Conservation (phyloP, 352 stramenopile species). For the Plasmopara muralis region DNA sequence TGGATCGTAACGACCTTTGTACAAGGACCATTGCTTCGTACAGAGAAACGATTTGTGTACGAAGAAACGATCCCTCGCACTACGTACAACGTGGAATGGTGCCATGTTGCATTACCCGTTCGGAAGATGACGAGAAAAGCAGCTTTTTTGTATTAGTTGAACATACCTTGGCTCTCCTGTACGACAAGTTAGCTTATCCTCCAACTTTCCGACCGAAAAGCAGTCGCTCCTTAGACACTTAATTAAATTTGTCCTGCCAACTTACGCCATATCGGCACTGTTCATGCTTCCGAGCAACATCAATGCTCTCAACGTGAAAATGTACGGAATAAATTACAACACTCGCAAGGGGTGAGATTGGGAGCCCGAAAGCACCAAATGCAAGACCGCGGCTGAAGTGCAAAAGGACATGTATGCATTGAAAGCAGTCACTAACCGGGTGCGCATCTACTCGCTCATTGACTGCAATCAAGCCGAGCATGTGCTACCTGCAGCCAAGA, state of each 20-base stretch:
- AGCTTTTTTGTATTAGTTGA: not conserved
- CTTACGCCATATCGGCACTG: constrained; percentile 11
- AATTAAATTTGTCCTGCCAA: constrained; percentile 32
- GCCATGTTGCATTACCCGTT: not conserved
- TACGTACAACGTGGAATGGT: not conserved
- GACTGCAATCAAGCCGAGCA: constrained; percentile 44
- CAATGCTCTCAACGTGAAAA: constrained; percentile 45
- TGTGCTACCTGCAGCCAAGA: constrained; percentile 39
- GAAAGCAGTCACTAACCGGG: constrained; percentile 35
- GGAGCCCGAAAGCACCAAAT: constrained; percentile 28
- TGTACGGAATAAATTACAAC: constrained; percentile 77
- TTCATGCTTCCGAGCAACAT: constrained; percentile 10
- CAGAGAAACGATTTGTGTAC: too few species aligned
- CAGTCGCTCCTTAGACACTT: not conserved
- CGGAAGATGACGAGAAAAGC: not conserved
- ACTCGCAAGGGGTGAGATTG: constrained; percentile 51
- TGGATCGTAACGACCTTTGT: too few species aligned
- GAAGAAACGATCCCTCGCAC: too few species aligned
- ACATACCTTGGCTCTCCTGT: not conserved
- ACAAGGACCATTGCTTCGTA: too few species aligned
- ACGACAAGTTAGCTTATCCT: not conserved
- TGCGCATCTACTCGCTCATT: constrained; percentile 62
- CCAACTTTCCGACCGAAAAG: not conserved
- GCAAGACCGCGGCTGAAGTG: constrained; percentile 44
- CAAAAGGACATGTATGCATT: constrained; percentile 48